Percentiles rank a stretch among this genome's conserved stretches.
Evolutionary conservation across 202 grass and related monocot genomes (phyloP).

Genomic region (Panicum hallii): DNA sequence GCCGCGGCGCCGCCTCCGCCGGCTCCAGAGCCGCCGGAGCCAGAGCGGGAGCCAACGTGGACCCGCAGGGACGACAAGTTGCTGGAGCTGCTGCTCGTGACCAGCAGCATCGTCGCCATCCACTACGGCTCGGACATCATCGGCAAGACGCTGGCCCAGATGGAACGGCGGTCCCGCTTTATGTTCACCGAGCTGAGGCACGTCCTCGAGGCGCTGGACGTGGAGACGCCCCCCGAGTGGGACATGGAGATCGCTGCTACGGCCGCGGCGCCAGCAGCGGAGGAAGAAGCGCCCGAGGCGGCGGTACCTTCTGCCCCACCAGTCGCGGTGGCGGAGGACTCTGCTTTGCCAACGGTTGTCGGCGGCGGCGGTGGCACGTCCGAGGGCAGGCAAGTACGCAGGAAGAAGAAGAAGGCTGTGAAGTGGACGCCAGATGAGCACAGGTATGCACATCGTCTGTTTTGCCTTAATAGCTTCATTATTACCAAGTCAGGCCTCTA

Average conservation of each 20-base stretch:
- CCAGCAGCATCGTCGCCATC: background rate
- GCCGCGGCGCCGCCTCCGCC: background rate
- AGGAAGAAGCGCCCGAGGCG: background rate
- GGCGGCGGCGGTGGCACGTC: background rate
- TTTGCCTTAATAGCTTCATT: background rate
- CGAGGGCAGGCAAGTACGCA: too few species aligned
- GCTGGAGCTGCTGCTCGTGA: background rate
- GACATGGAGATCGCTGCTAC: background rate
- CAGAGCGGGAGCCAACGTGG: background rate
- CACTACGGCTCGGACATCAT: background rate
- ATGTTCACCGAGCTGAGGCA: background rate
- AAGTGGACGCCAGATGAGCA: background rate
- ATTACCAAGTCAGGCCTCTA: background rate
- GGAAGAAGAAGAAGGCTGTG: background rate
- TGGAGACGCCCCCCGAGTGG: conserved; percentile 13
- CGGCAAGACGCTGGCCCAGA: background rate
- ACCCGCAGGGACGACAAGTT: conserved; percentile 8
- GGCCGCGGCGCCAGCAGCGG: background rate
- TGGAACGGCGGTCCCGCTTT: background rate
- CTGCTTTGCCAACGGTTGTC: too few species aligned
- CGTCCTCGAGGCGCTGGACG: background rate
- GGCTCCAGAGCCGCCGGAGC: background rate
- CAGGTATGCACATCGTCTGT: background rate
- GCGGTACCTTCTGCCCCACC: too few species aligned
- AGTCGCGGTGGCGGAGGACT: too few species aligned